Conservation (phyloP, 2,329 filamentous ascomycete genomes). For the Scytalidium lignicola region DNA sequence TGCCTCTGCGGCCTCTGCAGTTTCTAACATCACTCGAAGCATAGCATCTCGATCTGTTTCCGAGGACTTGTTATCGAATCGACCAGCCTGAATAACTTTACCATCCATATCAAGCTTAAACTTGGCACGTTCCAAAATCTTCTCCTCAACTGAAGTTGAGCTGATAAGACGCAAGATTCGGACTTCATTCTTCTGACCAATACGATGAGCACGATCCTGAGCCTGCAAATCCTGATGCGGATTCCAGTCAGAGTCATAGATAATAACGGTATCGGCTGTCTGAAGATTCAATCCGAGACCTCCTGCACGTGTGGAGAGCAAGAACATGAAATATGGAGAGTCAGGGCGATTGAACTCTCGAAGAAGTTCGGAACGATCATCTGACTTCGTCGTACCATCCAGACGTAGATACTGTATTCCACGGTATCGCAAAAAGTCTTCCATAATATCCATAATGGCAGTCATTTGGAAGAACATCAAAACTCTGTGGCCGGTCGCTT, state of each 20-base stretch:
- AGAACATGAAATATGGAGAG: constrained; percentile 95
- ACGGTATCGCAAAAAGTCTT: constrained; percentile 86
- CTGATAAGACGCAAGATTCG: constrained; percentile 93
- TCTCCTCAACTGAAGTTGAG: constrained; percentile 96
- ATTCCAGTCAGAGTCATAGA: constrained; percentile 99
- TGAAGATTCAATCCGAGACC: constrained; percentile 96
- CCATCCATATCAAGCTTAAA: constrained; percentile 99
- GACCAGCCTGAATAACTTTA: constrained; percentile 98
- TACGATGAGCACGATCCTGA: constrained; percentile 99
- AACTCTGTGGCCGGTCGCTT: constrained; percentile 84
- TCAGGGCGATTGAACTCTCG: constrained; percentile 83
- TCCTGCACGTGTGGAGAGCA: constrained; percentile 97
- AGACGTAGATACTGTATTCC: constrained; percentile 83
- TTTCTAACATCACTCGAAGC: constrained; percentile 87
- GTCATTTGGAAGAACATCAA: constrained; percentile 99
- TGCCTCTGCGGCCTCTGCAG: constrained; percentile 62
- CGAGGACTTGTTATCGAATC: constrained; percentile 98
- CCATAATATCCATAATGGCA: constrained; percentile 99
- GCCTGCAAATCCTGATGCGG: constrained; percentile 98
- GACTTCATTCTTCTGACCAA: constrained; percentile 99
- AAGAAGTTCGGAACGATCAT: constrained; percentile 89
- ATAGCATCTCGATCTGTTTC: constrained; percentile 98
- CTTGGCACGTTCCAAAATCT: constrained; percentile 92
- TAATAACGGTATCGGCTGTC: constrained; percentile 97
- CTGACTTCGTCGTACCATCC: constrained; percentile 94